Evolutionary conservation across 306 rosid species (phyloP), one percentile per base, ranked within the genome.

Genomic region (Luffa aegyptiaca): DNA sequence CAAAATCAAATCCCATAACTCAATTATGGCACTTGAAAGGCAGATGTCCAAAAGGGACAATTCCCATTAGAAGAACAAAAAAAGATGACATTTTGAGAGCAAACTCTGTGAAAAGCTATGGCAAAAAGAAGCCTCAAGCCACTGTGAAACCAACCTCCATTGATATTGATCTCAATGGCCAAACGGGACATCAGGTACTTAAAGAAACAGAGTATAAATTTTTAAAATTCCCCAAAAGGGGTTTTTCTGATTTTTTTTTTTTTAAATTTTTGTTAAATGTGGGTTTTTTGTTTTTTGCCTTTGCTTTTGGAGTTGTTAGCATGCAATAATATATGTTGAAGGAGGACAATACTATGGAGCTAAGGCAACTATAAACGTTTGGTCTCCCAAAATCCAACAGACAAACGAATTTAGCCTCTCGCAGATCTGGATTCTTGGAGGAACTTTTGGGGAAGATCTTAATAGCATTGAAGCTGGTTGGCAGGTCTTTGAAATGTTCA

Each of bases 391-490:
- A 86, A 93, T 95, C 21, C 97, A 93, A 71, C 97, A 90, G 69
- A 53, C 97, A 58, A 93, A 91, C 55, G 99, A 95, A 89, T 95
- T 95, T 84, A 95, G 99, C 80, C 89, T 95, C 87, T 91, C 99
- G 41, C 99, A 95, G 84, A 91, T 95, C 18, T 95, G 99, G 99
- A 80, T 95, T 75, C 84, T 93, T 79, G 99, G 97, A 80, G 99
- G 99, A 61, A 88, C 97, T 33, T 91, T 92, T 77, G 97, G 97
- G 78, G 88, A 91, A 88, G 99, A 95, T 84, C 93, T 95, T 36
- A 95, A 95, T 89, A 95, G 97, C 91, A 95, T 95, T 84, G 99
- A 95, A 91, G 99, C 99, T 81, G 99, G 99, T 51, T 95, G 99
- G 99, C 99, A 95, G 99, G 99, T 95, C 0, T n/a, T 0, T 42